Evolutionary conservation across 352 stramenopile genomes (phyloP).

Genomic region (Phytophthora idaei): DNA sequence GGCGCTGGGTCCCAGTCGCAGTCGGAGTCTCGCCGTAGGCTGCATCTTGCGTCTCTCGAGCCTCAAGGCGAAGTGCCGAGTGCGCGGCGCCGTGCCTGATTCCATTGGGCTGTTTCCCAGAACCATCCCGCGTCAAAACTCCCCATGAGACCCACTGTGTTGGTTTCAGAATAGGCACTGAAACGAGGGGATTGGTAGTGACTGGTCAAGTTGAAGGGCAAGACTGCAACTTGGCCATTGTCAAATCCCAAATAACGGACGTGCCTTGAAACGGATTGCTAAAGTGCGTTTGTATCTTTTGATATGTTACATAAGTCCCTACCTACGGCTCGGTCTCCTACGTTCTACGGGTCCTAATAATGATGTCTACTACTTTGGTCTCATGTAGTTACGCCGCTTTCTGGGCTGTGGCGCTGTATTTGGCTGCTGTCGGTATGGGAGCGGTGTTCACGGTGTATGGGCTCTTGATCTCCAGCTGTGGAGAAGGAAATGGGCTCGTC

Average conservation of each 20-base stretch:
- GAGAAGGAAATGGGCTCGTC: conserved; percentile 14
- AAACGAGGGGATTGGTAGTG: conserved; percentile 3
- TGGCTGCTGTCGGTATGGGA: conserved; percentile 6
- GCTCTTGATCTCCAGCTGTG: conserved; percentile 17
- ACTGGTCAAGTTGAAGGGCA: conserved; percentile 27
- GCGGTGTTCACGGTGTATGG: background rate
- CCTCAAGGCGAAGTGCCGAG: conserved; percentile 38
- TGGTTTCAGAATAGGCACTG: conserved; percentile 27
- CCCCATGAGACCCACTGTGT: conserved; percentile 28
- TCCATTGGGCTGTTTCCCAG: conserved; percentile 41
- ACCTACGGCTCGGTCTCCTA: conserved; percentile 7
- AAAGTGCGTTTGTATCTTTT: conserved; percentile 5
- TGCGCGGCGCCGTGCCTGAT: conserved; percentile 23
- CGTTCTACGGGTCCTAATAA: conserved; percentile 14
- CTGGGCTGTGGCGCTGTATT: conserved; percentile 20
- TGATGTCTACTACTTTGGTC: conserved; percentile 18
- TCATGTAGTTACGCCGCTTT: conserved; percentile 20
- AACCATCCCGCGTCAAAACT: conserved; percentile 39
- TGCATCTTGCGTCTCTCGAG: conserved; percentile 31
- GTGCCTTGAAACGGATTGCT: conserved; percentile 15
- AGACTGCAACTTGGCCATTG: background rate
- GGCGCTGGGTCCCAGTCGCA: conserved; percentile 1
- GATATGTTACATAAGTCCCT: conserved; percentile 28
- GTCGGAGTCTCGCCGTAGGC: conserved; percentile 1
- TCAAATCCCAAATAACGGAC: background rate